Conservation (phyloP, 1,139 yeast genomes). For the Geotrichum aggregatum region DNA sequence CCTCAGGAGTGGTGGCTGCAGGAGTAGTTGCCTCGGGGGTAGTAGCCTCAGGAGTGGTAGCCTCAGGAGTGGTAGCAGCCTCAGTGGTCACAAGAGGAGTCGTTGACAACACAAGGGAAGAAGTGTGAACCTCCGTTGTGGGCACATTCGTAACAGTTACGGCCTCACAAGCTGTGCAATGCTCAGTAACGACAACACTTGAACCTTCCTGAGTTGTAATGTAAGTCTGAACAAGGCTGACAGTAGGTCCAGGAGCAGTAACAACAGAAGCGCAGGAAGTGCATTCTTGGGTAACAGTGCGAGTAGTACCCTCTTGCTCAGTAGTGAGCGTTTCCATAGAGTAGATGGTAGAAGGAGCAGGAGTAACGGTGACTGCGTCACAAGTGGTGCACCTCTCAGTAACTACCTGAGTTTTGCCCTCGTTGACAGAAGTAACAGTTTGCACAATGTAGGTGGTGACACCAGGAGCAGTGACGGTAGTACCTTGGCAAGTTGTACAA, state of each 20-base stretch:
- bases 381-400: slow-evolving; percentile 11
- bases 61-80: not conserved
- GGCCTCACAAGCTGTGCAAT: slow-evolving; percentile 11
- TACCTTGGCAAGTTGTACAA: not conserved
- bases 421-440: slow-evolving; percentile 1
- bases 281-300: slow-evolving; percentile 5
- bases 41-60: not conserved
- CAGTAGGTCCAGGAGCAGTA: slow-evolving; percentile 10
- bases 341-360: not conserved
- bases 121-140: not conserved
- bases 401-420: not conserved
- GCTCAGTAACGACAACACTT: not conserved
- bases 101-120: too few species aligned
- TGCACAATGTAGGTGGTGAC: slow-evolving; percentile 12
- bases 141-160: not conserved
- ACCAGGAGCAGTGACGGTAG: slow-evolving; percentile 4
- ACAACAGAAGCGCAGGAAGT: slow-evolving; percentile 6
- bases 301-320: slow-evolving; percentile 4
- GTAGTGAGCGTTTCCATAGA: not conserved
- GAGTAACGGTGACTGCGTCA: slow-evolving; percentile 9
- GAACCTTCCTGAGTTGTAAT: not conserved
- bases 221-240: slow-evolving; percentile 3
- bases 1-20: not conserved
- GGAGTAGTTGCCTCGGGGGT: too few species aligned
- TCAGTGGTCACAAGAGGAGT: not conserved